Evolutionary conservation across 305 asterid genomes (phyloP).

Genomic region (Salvia sclarea): DNA sequence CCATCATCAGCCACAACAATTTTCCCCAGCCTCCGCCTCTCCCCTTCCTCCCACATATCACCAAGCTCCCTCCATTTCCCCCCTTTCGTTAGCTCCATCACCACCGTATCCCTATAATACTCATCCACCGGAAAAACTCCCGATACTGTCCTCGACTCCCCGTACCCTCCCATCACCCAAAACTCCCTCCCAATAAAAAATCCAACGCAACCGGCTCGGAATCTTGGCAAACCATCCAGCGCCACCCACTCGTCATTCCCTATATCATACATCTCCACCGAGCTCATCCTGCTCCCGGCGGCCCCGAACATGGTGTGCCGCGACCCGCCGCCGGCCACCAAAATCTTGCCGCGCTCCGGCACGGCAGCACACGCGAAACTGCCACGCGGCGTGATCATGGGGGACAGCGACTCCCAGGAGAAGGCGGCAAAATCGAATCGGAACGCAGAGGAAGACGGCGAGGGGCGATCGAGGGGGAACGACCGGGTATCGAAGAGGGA

Average conservation of each 20-base stretch:
- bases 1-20: slow-evolving; percentile 63
- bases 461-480: slow-evolving; percentile 76
- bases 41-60: slow-evolving; percentile 97
- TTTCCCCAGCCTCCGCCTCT: slow-evolving; percentile 72
- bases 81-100: slow-evolving; percentile 73
- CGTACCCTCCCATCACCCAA: slow-evolving; percentile 99
- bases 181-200: slow-evolving; percentile 74
- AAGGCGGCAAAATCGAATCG: slow-evolving; percentile 57
- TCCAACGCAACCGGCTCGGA: slow-evolving; percentile 93
- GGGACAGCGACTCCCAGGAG: slow-evolving; percentile 62
- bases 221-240: slow-evolving; percentile 86
- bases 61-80: slow-evolving; percentile 91
- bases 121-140: slow-evolving; percentile 92
- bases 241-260: slow-evolving; percentile 78
- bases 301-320: slow-evolving; percentile 89
- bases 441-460: slow-evolving; percentile 61
- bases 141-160: slow-evolving; percentile 72
- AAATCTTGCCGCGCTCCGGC: slow-evolving; percentile 54
- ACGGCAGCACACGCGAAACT: slow-evolving; percentile 85
- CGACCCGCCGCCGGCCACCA: slow-evolving; percentile 95
- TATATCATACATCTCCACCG: slow-evolving; percentile 94
- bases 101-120: slow-evolving; percentile 81
- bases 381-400: slow-evolving; percentile 86
- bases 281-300: slow-evolving; percentile 85
- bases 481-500: slow-evolving; percentile 82